Evolutionary conservation across 108 stramenopile genomes (phyloP).

Genomic region (Nitzschia palea): DNA sequence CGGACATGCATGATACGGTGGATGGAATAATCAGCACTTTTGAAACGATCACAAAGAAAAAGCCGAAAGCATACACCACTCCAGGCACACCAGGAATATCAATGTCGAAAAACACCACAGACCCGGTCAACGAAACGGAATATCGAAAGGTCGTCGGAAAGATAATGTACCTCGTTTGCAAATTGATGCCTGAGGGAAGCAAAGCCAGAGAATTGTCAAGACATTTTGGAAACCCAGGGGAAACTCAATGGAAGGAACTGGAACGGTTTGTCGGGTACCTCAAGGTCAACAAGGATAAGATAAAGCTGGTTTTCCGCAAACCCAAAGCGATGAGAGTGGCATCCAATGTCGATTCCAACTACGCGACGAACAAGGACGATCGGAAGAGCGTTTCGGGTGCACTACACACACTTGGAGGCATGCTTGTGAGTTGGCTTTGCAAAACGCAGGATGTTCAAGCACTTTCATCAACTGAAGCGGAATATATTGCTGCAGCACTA

Average conservation of each 20-base stretch:
- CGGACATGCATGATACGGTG: not conserved
- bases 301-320: slow-evolving; percentile 4
- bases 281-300: not conserved
- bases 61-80: slow-evolving; percentile 11
- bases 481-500: too few species aligned
- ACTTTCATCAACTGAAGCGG: too few species aligned
- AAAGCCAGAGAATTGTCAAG: slow-evolving; percentile 17
- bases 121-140: not conserved
- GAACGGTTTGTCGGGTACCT: slow-evolving; percentile 20
- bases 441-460: too few species aligned
- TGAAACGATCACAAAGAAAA: not conserved
- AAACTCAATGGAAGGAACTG: slow-evolving; percentile 22
- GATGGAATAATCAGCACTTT: not conserved
- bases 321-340: slow-evolving; percentile 6
- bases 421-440: too few species aligned
- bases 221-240: not conserved
- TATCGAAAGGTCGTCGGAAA: slow-evolving; percentile 18
- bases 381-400: too few species aligned
- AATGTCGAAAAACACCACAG: slow-evolving; percentile 1
- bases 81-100: slow-evolving; percentile 15
- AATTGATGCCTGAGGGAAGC: slow-evolving; percentile 11
- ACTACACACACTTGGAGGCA: too few species aligned
- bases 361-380: slow-evolving; percentile 1
- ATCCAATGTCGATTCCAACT: slow-evolving; percentile 13
- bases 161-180: slow-evolving; percentile 13